Evolutionary conservation across 192 early-diverging fungal species (phyloP), one percentile per base, ranked within the genome.

Genomic region (Coemansia erecta): DNA sequence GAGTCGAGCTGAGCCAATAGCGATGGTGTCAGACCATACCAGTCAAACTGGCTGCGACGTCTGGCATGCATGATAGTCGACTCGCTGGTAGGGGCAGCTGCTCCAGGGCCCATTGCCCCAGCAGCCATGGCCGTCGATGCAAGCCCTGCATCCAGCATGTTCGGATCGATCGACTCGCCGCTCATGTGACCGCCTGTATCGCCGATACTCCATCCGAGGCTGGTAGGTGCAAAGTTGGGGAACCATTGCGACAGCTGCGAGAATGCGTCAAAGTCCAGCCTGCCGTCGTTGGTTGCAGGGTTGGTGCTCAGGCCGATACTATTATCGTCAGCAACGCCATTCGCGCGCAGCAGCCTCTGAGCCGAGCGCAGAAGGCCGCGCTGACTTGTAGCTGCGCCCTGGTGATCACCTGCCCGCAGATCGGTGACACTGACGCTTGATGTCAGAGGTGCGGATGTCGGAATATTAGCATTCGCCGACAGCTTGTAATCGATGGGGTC

Each of bases 31-130:
- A 78, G 56, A 0, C 76, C 76, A 59, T 69, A 78, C 76, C 76
- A 78, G 63, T 78, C 76, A 40, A 68, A 68, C 59, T 78, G 76
- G 60, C 76, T 78, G 15, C 76, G 69, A 4, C 76, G 69, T n/a
- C 76, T 54, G 15, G 63, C 53, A 33, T 78, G 76, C 42, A 66
- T 78, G 42, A 53, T 15, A 2, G 24, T 47, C n/a, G 56, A 26
- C 26, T 58, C 54, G 17, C 44, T 23, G 52, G 9, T 35, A 14
- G 17, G 10, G 6, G 35, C 35, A 9, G 10, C 35, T 37, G 35
- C 3, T 37, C 35, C 35, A 37, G 35, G 8, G 8, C 35, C 35
- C 10, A 11, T 7, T 7, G 35, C 35, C 8, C 35, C 35, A 3
- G 35, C 6, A 37, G 35, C 8, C 48, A 62, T 62, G 50, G 60